Evolutionary conservation across 73 alveolate genomes (phyloP).

Genomic region (Breviolum minutum): DNA sequence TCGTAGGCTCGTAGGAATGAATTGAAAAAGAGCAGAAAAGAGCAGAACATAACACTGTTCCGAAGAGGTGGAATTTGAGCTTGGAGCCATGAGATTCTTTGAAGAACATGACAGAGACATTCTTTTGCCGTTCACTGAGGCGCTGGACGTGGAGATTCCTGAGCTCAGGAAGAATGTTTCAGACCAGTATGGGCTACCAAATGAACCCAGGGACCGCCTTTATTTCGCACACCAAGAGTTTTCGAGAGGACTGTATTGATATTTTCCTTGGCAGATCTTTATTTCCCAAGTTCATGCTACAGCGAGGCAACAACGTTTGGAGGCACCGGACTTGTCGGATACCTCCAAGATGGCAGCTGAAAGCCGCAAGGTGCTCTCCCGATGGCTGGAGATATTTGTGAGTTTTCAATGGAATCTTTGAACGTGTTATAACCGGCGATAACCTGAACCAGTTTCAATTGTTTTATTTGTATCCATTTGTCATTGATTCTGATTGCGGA

Average conservation of each 20-base stretch:
- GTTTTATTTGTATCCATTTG: neutral
- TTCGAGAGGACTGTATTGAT: neutral
- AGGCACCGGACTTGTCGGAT: slow-evolving; percentile 84
- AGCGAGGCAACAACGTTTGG: slow-evolving; percentile 86
- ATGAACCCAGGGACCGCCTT: neutral
- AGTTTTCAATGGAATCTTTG: neutral
- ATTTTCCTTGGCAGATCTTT: neutral
- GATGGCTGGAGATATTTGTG: neutral
- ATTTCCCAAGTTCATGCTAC: neutral
- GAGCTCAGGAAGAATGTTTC: slow-evolving; percentile 53
- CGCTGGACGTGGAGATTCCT: slow-evolving; percentile 90
- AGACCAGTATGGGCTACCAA: slow-evolving; percentile 25
- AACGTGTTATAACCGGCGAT: neutral
- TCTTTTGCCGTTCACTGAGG: neutral
- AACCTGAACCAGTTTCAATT: neutral
- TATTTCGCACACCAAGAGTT: neutral
- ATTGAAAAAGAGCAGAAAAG: neutral
- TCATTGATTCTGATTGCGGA: neutral
- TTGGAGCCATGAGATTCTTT: neutral
- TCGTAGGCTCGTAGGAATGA: neutral
- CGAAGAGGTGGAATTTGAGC: neutral
- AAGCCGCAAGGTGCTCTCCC: slow-evolving; percentile 53
- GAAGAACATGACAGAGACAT: neutral
- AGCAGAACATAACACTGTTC: too few species aligned
- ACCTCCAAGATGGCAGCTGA: slow-evolving; percentile 89